These are phyloP conservation scores for Mikania micrantha DNA, from an alignment of 129 eudicot species.

Conservation along the genomic window DNA sequence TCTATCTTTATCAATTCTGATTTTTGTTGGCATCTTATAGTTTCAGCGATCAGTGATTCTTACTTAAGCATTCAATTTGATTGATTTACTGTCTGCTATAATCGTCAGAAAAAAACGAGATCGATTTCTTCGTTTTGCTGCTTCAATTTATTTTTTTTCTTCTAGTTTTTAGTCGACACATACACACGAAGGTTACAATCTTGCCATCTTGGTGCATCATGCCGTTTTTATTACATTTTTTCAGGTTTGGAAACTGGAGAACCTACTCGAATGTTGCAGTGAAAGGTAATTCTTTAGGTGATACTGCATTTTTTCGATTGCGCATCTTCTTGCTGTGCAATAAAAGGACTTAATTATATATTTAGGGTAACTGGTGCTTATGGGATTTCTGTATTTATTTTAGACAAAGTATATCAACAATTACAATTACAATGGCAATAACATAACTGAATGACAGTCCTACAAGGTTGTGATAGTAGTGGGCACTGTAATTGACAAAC, in stretches of 20 bases:
- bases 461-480: neutral
- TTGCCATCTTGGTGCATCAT: neutral
- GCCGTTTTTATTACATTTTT: slow-evolving; percentile 5
- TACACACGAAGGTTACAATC: neutral
- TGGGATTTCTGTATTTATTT: neutral
- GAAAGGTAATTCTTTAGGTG: slow-evolving; percentile 26
- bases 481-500: neutral
- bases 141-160: neutral
- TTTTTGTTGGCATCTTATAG: neutral
- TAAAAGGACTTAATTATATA: neutral
- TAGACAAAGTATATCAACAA: neutral
- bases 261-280: slow-evolving; percentile 33
- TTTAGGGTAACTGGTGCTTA: slow-evolving; percentile 1
- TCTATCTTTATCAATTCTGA: neutral
- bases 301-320: neutral
- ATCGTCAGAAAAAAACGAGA: neutral
- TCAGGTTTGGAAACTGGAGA: slow-evolving; percentile 42
- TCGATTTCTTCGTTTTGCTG: neutral
- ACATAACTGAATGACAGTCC: neutral
- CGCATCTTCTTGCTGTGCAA: neutral
- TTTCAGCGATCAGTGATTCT: slow-evolving; percentile 4
- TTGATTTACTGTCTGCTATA: neutral
- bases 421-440: neutral
- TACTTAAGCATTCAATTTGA: neutral
- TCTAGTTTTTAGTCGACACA: neutral